Percentiles rank a stretch among this genome's conserved stretches.
These are phyloP conservation scores for Russula earlei DNA, from an alignment of 768 basidiomycete genomes.

Conservation along the genomic window DNA sequence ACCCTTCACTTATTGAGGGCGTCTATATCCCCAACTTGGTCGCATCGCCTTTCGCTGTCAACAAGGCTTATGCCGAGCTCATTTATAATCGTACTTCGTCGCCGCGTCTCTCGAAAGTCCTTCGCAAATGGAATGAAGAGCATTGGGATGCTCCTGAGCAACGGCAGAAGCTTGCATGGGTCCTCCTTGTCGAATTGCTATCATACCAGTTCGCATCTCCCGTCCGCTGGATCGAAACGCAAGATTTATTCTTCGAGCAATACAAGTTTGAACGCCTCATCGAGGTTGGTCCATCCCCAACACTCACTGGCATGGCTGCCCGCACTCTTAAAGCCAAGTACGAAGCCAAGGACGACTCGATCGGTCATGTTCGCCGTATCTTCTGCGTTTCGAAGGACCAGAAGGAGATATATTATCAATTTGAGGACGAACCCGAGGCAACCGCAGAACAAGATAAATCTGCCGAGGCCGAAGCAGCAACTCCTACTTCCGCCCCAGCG, in stretches of 20 bases:
- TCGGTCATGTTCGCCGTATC: conserved; percentile 68
- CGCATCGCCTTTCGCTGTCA: conserved; percentile 76
- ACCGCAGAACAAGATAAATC: conserved; percentile 30
- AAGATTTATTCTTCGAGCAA: conserved; percentile 82
- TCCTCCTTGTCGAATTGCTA: conserved; percentile 91
- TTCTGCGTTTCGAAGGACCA: conserved; percentile 91
- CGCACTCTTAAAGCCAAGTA: conserved; percentile 91
- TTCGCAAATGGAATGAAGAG: conserved; percentile 89
- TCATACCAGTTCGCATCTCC: conserved; percentile 99
- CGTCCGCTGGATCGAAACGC: conserved; percentile 98
- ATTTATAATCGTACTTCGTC: conserved; percentile 97
- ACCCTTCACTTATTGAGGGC: conserved; percentile 89
- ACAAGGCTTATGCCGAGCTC: conserved; percentile 81
- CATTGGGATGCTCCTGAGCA: conserved; percentile 74
- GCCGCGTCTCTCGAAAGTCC: conserved; percentile 89
- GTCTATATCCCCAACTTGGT: conserved; percentile 98
- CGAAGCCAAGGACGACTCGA: conserved; percentile 80
- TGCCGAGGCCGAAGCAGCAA: conserved; percentile 25
- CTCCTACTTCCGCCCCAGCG: conserved; percentile 25
- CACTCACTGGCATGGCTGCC: conserved; percentile 88
- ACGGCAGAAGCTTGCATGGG: conserved; percentile 90
- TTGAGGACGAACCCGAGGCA: conserved; percentile 67
- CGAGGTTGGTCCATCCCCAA: conserved; percentile 94
- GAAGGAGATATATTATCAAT: conserved; percentile 97
- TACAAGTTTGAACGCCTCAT: conserved; percentile 90